Percentiles rank a stretch among this genome's conserved stretches.
These are phyloP conservation scores for Eryngium alpinum DNA, from an alignment of 140 eudicot genomes.

Conservation along the genomic window DNA sequence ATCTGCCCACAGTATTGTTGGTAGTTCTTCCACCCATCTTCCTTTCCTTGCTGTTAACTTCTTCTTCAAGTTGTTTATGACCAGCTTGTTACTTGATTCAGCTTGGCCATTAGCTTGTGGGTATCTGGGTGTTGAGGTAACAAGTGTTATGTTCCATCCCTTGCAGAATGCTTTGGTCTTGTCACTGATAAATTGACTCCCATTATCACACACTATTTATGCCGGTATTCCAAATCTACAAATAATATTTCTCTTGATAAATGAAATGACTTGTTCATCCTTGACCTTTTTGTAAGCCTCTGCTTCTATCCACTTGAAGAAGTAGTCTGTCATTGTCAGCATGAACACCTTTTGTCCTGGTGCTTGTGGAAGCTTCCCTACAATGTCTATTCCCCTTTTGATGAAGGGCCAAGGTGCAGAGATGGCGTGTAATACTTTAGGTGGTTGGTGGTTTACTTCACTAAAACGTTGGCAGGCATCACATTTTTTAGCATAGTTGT, in stretches of 20 bases:
- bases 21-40: background rate
- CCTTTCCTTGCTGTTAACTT: background rate
- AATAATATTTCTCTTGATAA: background rate
- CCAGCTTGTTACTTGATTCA: no score
- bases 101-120: no score
- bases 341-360: background rate
- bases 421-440: background rate
- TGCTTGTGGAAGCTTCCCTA: background rate
- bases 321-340: background rate
- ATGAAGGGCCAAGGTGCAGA: background rate
- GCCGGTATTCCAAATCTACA: background rate
- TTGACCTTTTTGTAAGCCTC: background rate
- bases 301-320: no score
- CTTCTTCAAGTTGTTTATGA: conserved; percentile 9
- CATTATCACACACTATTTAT: background rate
- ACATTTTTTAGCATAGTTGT: background rate
- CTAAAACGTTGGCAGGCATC: background rate
- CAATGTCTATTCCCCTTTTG: background rate
- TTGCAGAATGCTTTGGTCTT: background rate
- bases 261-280: background rate
- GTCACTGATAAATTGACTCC: background rate
- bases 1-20: background rate
- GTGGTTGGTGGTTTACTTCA: background rate
- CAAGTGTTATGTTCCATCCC: background rate
- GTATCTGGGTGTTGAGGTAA: no score